Base-by-base conservation (phyloP, 768 basidiomycete species). In the Panaeolus cyanescens region DNA sequence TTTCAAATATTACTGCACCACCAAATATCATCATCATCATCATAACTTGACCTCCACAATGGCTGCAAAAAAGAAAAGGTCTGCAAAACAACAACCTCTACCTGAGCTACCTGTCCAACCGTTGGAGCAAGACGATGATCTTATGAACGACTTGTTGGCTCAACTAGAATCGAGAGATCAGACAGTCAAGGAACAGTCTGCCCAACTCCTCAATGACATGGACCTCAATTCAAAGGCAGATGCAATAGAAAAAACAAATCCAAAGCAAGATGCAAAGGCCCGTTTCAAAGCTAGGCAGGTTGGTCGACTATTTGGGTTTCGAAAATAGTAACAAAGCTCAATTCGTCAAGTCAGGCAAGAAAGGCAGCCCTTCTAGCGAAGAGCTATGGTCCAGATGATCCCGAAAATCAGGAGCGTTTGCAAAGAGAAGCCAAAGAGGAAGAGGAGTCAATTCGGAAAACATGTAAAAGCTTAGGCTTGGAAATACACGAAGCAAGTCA, bases 281-380 rank as follows among this genome's bases (percentile, higher is more conserved):
- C 83, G 91, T 42, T 88, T 88, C 73, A 81, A 82, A 66, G 91
- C 90, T 20, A 81, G 92, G 42, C 85, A 91, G 85, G 92, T 90
- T 60, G 58, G 79, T 64, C 5, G 39, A 33, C 45, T 56, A 45
- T n/a, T 12, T 13, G 15, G 20, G 22, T 10, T 30, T 30, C 33
- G 20, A 12, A 25, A 15, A 42, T 13, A 20, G 20, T 20, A n/a
- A 53, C 40, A 50, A 58, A 54, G 65, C 32, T 32, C 55, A 60
- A 45, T 32, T 62, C 50, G 56, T 54, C 40, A 25, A 30, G 8
- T 33, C 60, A 95, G 92, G 89, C 87, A 17, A 82, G 89, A 67
- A 94, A 88, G 71, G 89, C 86, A 10, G 89, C 87, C 15, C 80
- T 82, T 2, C 75, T 90, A 13, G 84, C 84, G 19, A 83, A 88